Percentiles rank a stretch among this genome's conserved stretches.
Evolutionary conservation across 2,329 filamentous ascomycete genomes (phyloP).

Genomic region (Sporothrix euskadiensis): DNA sequence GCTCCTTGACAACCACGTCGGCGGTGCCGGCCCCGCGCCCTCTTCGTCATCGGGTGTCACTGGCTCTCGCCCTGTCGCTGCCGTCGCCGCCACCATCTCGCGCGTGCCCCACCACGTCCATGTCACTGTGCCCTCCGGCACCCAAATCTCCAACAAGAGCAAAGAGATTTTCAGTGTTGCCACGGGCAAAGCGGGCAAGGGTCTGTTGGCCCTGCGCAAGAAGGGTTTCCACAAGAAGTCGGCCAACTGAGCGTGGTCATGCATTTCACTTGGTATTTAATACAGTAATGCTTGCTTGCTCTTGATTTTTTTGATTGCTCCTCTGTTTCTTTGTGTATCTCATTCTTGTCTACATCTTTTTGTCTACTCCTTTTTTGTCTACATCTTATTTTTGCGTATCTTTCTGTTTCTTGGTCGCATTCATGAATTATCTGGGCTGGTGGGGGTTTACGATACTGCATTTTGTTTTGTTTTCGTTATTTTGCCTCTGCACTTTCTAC

Average conservation of each 20-base stretch:
- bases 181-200: slow-evolving; percentile 87
- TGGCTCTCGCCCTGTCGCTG: slow-evolving; percentile 30
- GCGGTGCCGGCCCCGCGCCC: slow-evolving; percentile 27
- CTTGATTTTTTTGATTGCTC: not conserved
- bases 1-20: slow-evolving; percentile 33
- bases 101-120: slow-evolving; percentile 42
- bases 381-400: not conserved
- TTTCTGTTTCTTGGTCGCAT: not conserved
- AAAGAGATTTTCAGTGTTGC: slow-evolving; percentile 80
- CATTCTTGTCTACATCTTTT: not conserved
- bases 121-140: slow-evolving; percentile 50
- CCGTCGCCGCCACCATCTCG: slow-evolving; percentile 36
- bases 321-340: not conserved
- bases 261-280: not conserved
- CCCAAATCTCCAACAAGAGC: slow-evolving; percentile 75
- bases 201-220: slow-evolving; percentile 85
- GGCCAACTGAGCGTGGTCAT: not conserved
- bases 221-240: slow-evolving; percentile 62
- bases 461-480: not conserved
- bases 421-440: slow-evolving; percentile 13
- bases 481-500: not conserved
- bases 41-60: not conserved
- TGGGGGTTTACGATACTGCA: slow-evolving; percentile 12
- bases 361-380: not conserved
- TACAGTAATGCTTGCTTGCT: not conserved